Conservation (phyloP, 768 basidiomycete genomes). For the Cyclocybe aegerita region DNA sequence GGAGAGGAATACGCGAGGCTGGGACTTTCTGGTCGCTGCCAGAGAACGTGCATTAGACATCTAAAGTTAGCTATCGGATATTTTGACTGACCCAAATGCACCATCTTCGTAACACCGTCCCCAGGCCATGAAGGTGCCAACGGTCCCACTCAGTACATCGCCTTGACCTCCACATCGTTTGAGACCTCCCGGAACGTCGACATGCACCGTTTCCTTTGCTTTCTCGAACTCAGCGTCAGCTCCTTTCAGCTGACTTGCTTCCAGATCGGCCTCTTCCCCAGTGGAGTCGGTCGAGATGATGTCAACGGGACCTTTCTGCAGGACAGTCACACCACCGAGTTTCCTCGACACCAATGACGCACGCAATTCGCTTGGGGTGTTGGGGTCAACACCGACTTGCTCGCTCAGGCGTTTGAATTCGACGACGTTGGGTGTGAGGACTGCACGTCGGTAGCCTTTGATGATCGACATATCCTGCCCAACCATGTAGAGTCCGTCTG, state of each 20-base stretch:
- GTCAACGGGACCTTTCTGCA: slow-evolving; percentile 86
- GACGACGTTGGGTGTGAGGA: slow-evolving; percentile 92
- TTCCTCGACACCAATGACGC: slow-evolving; percentile 70
- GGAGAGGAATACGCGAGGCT: slow-evolving; percentile 68
- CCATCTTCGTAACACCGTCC: slow-evolving; percentile 90
- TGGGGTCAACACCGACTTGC: slow-evolving; percentile 60
- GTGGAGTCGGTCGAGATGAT: slow-evolving; percentile 79
- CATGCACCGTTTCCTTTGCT: slow-evolving; percentile 59
- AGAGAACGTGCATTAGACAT: not conserved
- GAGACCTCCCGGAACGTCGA: slow-evolving; percentile 74
- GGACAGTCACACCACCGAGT: slow-evolving; percentile 85
- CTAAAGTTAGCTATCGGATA: not conserved
- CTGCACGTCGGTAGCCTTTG: slow-evolving; percentile 81
- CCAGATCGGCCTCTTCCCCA: slow-evolving; percentile 46
- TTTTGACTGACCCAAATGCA: slow-evolving; percentile 62
- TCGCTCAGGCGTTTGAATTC: slow-evolving; percentile 89
- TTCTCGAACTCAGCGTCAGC: slow-evolving; percentile 50
- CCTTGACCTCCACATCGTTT: slow-evolving; percentile 97
- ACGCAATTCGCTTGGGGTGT: slow-evolving; percentile 48
- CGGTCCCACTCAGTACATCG: slow-evolving; percentile 85
- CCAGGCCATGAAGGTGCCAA: slow-evolving; percentile 93
- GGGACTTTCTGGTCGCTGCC: slow-evolving; percentile 53
- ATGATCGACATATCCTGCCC: slow-evolving; percentile 74
- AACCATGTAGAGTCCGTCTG: slow-evolving; percentile 86
- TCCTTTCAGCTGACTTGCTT: slow-evolving; percentile 40